These are phyloP conservation scores for Celoporthe dispersa DNA, from an alignment of 2,329 filamentous ascomycete genomes.

Conservation along the genomic window DNA sequence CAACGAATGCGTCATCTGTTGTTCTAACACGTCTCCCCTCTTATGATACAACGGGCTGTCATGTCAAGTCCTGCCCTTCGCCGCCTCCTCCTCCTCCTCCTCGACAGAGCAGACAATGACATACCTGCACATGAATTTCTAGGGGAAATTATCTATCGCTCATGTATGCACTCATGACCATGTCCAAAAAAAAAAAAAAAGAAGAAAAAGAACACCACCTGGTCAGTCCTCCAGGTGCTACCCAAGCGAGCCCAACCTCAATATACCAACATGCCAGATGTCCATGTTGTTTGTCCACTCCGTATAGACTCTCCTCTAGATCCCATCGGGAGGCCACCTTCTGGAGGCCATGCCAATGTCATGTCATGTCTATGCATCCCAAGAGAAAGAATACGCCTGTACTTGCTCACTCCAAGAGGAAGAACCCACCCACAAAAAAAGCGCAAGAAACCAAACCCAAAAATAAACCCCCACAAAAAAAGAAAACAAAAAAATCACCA, in stretches of 20 bases:
- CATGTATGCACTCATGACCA: conserved; percentile 1
- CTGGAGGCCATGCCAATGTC: neutral
- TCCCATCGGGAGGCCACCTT: neutral
- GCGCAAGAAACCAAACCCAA: neutral
- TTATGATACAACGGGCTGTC: neutral
- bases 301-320: neutral
- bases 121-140: neutral
- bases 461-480: neutral
- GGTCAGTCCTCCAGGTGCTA: neutral
- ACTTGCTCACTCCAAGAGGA: neutral
- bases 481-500: neutral
- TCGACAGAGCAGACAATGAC: neutral
- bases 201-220: neutral
- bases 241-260: neutral
- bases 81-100: neutral
- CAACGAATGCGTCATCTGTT: neutral
- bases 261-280: neutral
- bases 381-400: conserved; percentile 1
- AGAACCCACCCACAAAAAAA: neutral
- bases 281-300: neutral
- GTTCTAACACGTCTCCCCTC: neutral
- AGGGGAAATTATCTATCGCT: neutral
- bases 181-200: neutral
- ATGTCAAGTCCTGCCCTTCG: neutral
- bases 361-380: neutral